Base-by-base conservation (phyloP, 768 basidiomycete genomes). In the Boletus coccyginus region DNA sequence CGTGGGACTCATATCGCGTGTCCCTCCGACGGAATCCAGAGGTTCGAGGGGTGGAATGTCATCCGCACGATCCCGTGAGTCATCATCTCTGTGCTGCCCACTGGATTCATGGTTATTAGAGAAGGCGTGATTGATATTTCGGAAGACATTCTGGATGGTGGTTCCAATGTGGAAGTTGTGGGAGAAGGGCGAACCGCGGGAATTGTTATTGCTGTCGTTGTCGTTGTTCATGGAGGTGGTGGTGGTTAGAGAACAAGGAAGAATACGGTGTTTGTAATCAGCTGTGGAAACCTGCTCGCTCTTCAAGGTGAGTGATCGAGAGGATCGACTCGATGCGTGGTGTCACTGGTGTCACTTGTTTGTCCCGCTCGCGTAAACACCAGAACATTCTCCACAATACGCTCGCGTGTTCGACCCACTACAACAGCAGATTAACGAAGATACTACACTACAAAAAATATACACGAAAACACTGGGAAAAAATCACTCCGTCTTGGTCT, bases 101-200 rank as follows among this genome's bases (percentile, higher is more conserved):
- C 32, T 6, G 9, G 56, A 41, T 46, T 42, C 52, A 11, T 57
- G 59, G 46, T 46, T 55, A 0, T n/a, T 36, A 7, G 62, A 13
- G 13, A 73, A 68, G 35, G 71, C 70, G 29, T 71, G 70, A 55
- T 73, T 71, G 14, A 71, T 60, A 45, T 66, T 70, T 38, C 70
- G 64, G 35, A 71, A 61, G 36, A 71, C 68, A 19, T 57, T 71
- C 47, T 66, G 70, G 38, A 71, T 9, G 1, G 70, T 65, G 8
- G 68, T 60, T 29, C 66, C 68, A 12, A 71, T 21, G 19, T 66
- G 59, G 46, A 72, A 69, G 12, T 19, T 5, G 7, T 60, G 60
- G 8, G 58, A 5, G 29, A 71, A 66, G 29, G 38, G 61, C 3
- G 29, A 48, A 21, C 53, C 41, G 46, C 54, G 60, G 24, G 24